These are phyloP conservation scores for Xylaria palmicola DNA, from an alignment of 495 filamentous ascomycete genomes.

Conservation along the genomic window DNA sequence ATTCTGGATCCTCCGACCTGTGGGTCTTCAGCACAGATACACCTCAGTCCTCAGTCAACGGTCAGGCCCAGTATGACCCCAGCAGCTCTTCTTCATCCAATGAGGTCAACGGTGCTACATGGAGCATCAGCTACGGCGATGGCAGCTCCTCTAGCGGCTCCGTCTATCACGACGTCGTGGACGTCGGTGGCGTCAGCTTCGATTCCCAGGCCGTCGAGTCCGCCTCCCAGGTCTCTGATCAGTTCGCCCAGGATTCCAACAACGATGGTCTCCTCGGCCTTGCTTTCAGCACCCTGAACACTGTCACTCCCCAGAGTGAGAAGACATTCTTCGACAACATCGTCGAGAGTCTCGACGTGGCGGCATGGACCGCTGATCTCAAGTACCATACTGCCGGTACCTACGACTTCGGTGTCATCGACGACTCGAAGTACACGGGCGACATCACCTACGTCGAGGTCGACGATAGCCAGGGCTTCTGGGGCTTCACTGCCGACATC, in stretches of 20 bases:
- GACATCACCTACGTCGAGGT: constrained; percentile 60
- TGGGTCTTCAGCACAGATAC: constrained; percentile 42
- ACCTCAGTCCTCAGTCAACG: constrained; percentile 48
- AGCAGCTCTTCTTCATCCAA: constrained; percentile 41
- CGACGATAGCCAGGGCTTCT: constrained; percentile 62
- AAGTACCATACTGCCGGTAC: constrained; percentile 62
- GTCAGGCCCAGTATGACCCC: constrained; percentile 55
- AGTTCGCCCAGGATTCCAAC: constrained; percentile 58
- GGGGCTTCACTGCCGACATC: constrained; percentile 58
- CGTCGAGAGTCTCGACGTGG: constrained; percentile 50
- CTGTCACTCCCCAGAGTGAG: constrained; percentile 56
- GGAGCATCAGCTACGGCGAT: constrained; percentile 71
- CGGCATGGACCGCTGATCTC: constrained; percentile 66
- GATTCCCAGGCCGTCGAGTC: constrained; percentile 66
- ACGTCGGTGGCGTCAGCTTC: constrained; percentile 61
- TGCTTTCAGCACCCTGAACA: constrained; percentile 71
- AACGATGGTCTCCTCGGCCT: constrained; percentile 74
- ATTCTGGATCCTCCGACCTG: constrained; percentile 73
- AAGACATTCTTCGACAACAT: constrained; percentile 75
- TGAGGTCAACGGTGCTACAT: constrained; percentile 52
- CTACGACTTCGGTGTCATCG: constrained; percentile 73
- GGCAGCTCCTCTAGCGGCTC: constrained; percentile 61
- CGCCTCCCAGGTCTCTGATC: constrained; percentile 56
- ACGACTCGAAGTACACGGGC: constrained; percentile 62
- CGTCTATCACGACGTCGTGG: constrained; percentile 70